A percentile compares a stretch with the other conserved stretches of the same genome.
Evolutionary conservation across 257 asterid species (phyloP).

Genomic region (Thymus quinquecostatus): DNA sequence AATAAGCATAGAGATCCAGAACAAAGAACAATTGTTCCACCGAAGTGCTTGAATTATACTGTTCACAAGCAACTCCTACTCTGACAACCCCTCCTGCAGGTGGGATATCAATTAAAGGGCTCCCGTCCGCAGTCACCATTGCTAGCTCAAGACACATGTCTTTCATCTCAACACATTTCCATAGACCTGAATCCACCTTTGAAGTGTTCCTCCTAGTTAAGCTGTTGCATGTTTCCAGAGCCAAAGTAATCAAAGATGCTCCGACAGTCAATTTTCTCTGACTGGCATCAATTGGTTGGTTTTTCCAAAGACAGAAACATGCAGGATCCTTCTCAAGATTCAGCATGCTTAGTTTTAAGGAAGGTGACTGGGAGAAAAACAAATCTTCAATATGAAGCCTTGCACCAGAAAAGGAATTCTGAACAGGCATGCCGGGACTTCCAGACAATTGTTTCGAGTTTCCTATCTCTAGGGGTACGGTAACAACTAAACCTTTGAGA

Average conservation of each 20-base stretch:
- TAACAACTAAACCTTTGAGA: slow-evolving; percentile 74
- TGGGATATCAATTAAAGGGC: slow-evolving; percentile 76
- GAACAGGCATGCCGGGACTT: slow-evolving; percentile 40
- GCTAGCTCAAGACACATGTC: slow-evolving; percentile 79
- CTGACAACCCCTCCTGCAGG: slow-evolving; percentile 96
- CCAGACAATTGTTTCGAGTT: slow-evolving; percentile 41
- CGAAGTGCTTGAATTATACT: slow-evolving; percentile 78
- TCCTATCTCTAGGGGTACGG: slow-evolving; percentile 68
- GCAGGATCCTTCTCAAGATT: slow-evolving; percentile 92
- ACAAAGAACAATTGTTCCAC: slow-evolving; percentile 91
- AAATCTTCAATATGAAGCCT: slow-evolving; percentile 81
- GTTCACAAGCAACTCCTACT: slow-evolving; percentile 87
- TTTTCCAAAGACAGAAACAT: slow-evolving; percentile 95
- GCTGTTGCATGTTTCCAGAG: slow-evolving; percentile 61
- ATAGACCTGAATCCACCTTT: slow-evolving; percentile 45
- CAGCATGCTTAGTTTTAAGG: slow-evolving; percentile 60
- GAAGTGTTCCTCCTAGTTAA: slow-evolving; percentile 41
- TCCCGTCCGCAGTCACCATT: slow-evolving; percentile 98
- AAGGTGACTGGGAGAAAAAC: slow-evolving; percentile 77
- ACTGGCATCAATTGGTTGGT: slow-evolving; percentile 94
- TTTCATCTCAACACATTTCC: slow-evolving; percentile 89
- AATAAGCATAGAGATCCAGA: slow-evolving; percentile 76
- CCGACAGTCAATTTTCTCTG: slow-evolving; percentile 73
- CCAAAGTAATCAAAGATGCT: slow-evolving; percentile 77
- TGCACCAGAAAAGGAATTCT: slow-evolving; percentile 81